These are phyloP conservation scores for Malassezia psittaci DNA, from an alignment of 1,284 basidiomycete genomes.

Conservation along the genomic window DNA sequence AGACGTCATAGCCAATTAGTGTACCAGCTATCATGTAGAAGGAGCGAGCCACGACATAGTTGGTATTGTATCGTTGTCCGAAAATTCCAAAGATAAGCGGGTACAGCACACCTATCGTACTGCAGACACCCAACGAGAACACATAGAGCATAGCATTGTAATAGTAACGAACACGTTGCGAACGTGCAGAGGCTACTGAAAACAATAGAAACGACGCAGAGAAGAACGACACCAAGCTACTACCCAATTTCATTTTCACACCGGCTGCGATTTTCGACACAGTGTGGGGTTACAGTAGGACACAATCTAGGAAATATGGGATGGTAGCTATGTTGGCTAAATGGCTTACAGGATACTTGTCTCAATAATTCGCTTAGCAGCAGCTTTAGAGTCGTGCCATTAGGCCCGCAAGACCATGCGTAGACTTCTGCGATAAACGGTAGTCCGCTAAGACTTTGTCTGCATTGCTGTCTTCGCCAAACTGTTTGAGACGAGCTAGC, in stretches of 20 bases:
- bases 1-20: slow-evolving; percentile 61
- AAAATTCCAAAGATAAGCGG: slow-evolving; percentile 62
- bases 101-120: slow-evolving; percentile 64
- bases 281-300: too few species aligned
- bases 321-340: too few species aligned
- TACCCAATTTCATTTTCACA: slow-evolving; percentile 16
- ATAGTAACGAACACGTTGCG: slow-evolving; percentile 30
- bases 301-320: too few species aligned
- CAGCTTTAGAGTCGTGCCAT: slow-evolving; percentile 2
- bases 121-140: slow-evolving; percentile 62
- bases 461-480: slow-evolving; percentile 4
- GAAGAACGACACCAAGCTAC: slow-evolving; percentile 25
- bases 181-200: slow-evolving; percentile 33
- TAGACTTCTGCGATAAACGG: neutral
- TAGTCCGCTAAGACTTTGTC: neutral
- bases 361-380: too few species aligned
- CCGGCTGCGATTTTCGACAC: too few species aligned
- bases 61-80: slow-evolving; percentile 65
- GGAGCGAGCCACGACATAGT: slow-evolving; percentile 69
- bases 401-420: slow-evolving; percentile 6
- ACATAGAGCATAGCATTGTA: slow-evolving; percentile 56
- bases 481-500: slow-evolving; percentile 20
- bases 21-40: slow-evolving; percentile 68
- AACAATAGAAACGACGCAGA: slow-evolving; percentile 28
- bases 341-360: too few species aligned